Base-by-base conservation (phyloP, 2,329 filamentous ascomycete species). In the Trichoderma arundinaceum region DNA sequence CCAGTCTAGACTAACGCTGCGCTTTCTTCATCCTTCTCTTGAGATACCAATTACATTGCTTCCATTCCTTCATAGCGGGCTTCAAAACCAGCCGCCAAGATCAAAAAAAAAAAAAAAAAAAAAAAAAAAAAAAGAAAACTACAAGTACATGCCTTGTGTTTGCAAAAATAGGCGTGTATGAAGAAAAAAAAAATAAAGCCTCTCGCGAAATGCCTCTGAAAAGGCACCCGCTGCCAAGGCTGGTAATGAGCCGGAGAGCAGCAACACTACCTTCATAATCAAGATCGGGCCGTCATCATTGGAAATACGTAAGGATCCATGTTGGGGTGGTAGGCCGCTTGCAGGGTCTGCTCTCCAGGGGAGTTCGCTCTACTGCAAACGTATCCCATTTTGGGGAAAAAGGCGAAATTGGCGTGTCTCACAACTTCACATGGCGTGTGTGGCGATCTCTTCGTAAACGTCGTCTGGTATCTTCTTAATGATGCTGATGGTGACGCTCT, bases 391-490 rank as follows among this genome's bases (percentile, higher is more conserved):
- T 28, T 28, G 22, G 22, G 2, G 22, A 28, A 28, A 28, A 28
- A 28, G 22, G 22, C 22, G 15, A 19, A 41, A 52, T 8, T 33
- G 13, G 32, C 4, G 13, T 19, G 22, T 17, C 32, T 54, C 0
- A 15, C 8, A 32, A 15, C 6, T 15, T 39, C 68, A 94, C 73
- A 90, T 90, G 7, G 94, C 94, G 77, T 99, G 95, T 46, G 85
- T 84, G 59, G 97, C 89, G 73, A 99, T 92, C 76, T 97, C 92
- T 58, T 90, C 88, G 74, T 97, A 99, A 54, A 98, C 84, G 70
- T 96, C 91, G 68, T 93, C 88, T 1, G 95, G 94, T 63, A 99
- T 93, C 82, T 94, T 95, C 71, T 90, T 89, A 66, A 96, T 90
- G 72, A 97, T 90, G 60, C 90, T 89, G 71, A 97, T 88, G 0